Evolutionary conservation across 1,284 basidiomycete species (phyloP), one percentile per base, ranked within the genome.

Genomic region (Vanrija sp.): DNA sequence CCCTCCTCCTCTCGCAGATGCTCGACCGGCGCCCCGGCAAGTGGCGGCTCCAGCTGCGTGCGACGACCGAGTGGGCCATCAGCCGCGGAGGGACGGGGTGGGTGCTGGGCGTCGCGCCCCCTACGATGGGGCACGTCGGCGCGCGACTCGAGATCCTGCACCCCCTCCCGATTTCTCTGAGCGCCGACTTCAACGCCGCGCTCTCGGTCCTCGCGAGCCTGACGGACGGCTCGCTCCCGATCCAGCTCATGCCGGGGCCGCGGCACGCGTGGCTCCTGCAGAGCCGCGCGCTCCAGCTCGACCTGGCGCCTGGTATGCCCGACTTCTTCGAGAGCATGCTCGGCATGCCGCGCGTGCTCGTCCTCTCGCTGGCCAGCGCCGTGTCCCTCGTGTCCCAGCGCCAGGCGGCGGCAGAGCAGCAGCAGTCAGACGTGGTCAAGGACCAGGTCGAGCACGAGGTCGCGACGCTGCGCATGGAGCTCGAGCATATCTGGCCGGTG

Each of bases 271-370:
- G 51, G 51, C 41, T 53, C 3, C 36, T 53, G n/a, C 41, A 45
- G 24, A 27, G 41, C 31, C 51, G 51, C 10, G 51, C 51, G 9
- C 51, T 53, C 23, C 51, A 53, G 45, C 41, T 53, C 27, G 25
- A 44, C 3, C 41, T 47, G 22, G 22, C 22, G 16, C 51, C 51
- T 1, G 41, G 25, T 8, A 41, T 47, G 10, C 51, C 51, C 1
- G 51, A 53, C 19, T 23, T 53, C n/a, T 53, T 53, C 41, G 45
- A 53, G 35, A 23, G 41, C 16, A 18, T 53, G n/a, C 39, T 47
- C 23, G 24, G 19, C 31, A 19, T 41, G 3, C 51, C 51, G 15
- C 45, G 51, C 18, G 43, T 53, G 18, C 23, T 47, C 12, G 38
- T 53, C 14, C 51, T 46, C 1, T 35, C 31, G 4, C 38, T 53